A percentile compares a stretch with the other conserved stretches of the same genome.
Evolutionary conservation across 306 rosid species (phyloP).

Genomic region (Luffa acutangula): DNA sequence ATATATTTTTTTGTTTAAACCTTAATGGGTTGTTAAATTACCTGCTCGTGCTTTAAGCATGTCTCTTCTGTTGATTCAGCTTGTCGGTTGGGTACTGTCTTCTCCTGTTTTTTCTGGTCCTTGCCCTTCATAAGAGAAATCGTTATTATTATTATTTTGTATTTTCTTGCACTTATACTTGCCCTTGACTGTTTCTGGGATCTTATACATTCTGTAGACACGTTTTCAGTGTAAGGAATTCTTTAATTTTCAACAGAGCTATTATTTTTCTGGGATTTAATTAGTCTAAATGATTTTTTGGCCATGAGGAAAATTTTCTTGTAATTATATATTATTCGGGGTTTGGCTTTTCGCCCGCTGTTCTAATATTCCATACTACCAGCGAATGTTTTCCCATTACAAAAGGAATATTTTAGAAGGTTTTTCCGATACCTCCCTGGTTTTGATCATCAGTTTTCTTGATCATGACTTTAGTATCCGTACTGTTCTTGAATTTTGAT

Average conservation of each 20-base stretch:
- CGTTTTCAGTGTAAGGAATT: neutral
- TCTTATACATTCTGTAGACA: neutral
- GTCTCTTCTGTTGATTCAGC: neutral
- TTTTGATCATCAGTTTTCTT: neutral
- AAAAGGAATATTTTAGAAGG: neutral
- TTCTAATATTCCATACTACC: neutral
- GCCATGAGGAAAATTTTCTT: neutral
- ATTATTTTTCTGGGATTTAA: neutral
- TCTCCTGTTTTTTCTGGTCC: neutral
- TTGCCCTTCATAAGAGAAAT: neutral
- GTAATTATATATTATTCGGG: neutral
- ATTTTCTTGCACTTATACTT: neutral
- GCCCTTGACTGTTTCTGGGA: neutral
- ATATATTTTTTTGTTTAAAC: neutral
- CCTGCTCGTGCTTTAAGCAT: neutral
- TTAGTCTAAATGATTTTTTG: neutral
- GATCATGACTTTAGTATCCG: neutral
- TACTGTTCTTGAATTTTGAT: neutral
- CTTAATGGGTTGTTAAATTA: neutral
- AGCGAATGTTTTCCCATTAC: neutral
- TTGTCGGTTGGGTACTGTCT: neutral
- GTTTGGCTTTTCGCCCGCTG: neutral
- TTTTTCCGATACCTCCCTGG: neutral
- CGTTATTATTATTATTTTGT: too few relatives aligned
- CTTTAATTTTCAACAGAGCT: neutral